These are phyloP conservation scores for Lanmaoa pseudosensibilis DNA, from an alignment of 768 basidiomycete species.

Conservation along the genomic window DNA sequence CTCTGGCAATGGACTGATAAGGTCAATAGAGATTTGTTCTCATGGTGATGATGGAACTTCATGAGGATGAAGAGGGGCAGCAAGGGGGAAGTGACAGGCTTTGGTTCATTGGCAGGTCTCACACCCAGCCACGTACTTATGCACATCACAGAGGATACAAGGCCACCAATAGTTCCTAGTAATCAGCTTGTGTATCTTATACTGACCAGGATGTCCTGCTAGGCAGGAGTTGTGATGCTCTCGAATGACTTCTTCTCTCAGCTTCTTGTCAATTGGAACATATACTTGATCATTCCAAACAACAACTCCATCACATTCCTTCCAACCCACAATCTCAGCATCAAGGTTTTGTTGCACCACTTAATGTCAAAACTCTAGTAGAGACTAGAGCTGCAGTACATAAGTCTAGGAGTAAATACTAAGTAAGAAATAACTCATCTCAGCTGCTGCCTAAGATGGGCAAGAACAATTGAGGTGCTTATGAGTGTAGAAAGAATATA, in stretches of 20 bases:
- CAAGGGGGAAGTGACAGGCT: conserved; percentile 4
- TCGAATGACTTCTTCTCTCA: conserved; percentile 13
- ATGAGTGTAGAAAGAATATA: too few species aligned
- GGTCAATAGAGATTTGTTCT: conserved; percentile 11
- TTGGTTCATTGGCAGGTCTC: conserved; percentile 30
- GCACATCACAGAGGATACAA: conserved; percentile 15
- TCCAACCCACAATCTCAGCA: not conserved
- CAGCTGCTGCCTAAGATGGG: too few species aligned
- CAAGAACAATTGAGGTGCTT: too few species aligned
- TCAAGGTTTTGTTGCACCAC: too few species aligned
- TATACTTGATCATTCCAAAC: conserved; percentile 18
- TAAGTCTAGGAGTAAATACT: too few species aligned
- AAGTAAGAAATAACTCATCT: too few species aligned
- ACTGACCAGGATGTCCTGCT: conserved; percentile 31
- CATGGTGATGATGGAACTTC: not conserved
- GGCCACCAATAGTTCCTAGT: conserved; percentile 33
- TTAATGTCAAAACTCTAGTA: too few species aligned
- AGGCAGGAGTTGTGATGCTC: conserved; percentile 25
- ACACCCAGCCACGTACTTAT: conserved; percentile 28
- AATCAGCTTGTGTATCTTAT: conserved; percentile 25
- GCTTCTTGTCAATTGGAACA: conserved; percentile 17
- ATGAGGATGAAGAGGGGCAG: conserved; percentile 17
- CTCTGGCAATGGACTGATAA: conserved; percentile 9
- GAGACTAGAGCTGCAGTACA: too few species aligned
- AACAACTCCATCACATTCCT: not conserved